These are phyloP conservation scores for Tillandsia leiboldiana DNA, from an alignment of 176 grass and related monocot genomes.

Conservation along the genomic window DNA sequence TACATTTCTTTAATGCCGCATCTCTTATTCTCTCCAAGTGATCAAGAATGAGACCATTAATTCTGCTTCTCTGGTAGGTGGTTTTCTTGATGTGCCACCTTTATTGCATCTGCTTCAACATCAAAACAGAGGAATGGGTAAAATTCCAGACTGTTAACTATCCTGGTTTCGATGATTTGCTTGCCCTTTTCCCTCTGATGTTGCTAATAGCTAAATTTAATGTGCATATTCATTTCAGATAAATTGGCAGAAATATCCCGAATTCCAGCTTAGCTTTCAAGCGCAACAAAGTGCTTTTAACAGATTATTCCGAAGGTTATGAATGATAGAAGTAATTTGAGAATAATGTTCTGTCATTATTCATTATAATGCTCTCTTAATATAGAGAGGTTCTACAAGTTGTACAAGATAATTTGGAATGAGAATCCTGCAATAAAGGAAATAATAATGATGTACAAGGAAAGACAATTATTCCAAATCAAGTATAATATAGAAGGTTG, in stretches of 20 bases:
- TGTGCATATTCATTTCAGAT: constrained; percentile 66
- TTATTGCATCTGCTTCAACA: constrained; percentile 94
- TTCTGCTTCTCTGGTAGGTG: constrained; percentile 30
- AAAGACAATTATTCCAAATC: no score
- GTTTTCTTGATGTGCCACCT: constrained; percentile 84
- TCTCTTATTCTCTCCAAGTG: neutral
- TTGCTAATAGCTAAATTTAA: constrained; percentile 41
- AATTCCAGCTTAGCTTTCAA: constrained; percentile 60
- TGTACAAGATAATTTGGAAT: no score
- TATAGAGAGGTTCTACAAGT: no score
- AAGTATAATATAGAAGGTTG: no score
- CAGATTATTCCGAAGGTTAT: constrained; percentile 3
- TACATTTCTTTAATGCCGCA: neutral
- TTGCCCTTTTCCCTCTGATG: constrained; percentile 37
- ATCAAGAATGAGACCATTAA: neutral
- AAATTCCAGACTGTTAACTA: constrained; percentile 41
- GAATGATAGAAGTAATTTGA: no score
- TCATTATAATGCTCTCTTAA: no score
- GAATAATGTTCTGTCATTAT: no score
- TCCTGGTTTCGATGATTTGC: constrained; percentile 55
- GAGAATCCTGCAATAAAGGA: no score
- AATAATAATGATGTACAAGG: no score
- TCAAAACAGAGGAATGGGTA: constrained; percentile 97
- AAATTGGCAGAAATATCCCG: constrained; percentile 94
- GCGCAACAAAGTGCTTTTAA: constrained; percentile 49